phyloP scores from a whole-genome alignment of 2,329 filamentous ascomycete genomes.

The Pyricularia pennisetigena region DNA sequence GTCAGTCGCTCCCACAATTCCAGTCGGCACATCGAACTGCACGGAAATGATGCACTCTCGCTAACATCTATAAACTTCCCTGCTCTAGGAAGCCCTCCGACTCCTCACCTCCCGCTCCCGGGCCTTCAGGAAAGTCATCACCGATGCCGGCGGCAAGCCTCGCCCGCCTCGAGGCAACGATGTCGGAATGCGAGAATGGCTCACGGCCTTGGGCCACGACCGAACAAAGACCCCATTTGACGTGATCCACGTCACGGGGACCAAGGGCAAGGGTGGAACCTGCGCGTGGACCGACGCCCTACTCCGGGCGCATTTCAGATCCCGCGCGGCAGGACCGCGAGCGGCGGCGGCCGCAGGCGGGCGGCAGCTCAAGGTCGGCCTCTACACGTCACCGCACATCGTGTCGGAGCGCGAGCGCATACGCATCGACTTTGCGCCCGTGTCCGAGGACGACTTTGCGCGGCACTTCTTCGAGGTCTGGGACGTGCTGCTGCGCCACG shows the following conservation, averaged over 20 bases:
- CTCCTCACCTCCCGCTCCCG: neutral
- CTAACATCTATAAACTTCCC: neutral
- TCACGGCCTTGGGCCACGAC: neutral
- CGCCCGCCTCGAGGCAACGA: conserved; percentile 8
- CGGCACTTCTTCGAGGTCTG: conserved; percentile 4
- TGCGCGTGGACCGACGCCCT: conserved; percentile 4
- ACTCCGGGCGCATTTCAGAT: conserved; percentile 1
- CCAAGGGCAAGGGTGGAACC: conserved; percentile 3
- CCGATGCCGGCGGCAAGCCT: conserved; percentile 7
- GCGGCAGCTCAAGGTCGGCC: neutral
- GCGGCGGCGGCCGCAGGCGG: neutral
- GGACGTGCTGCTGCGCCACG: neutral
- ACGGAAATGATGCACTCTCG: neutral
- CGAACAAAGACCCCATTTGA: neutral
- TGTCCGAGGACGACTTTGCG: neutral
- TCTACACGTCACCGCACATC: conserved; percentile 3
- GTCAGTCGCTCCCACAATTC: neutral
- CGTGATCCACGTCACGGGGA: conserved; percentile 5
- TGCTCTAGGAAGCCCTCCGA: neutral
- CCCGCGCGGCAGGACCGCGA: neutral
- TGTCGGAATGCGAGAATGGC: conserved; percentile 17
- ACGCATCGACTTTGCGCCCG: neutral
- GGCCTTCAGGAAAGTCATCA: conserved; percentile 4
- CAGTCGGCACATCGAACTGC: neutral
- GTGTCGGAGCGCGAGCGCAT: conserved; percentile 1